These are phyloP conservation scores for Phytophthora sp. DNA, from an alignment of 352 stramenopile species.

Conservation along the genomic window DNA sequence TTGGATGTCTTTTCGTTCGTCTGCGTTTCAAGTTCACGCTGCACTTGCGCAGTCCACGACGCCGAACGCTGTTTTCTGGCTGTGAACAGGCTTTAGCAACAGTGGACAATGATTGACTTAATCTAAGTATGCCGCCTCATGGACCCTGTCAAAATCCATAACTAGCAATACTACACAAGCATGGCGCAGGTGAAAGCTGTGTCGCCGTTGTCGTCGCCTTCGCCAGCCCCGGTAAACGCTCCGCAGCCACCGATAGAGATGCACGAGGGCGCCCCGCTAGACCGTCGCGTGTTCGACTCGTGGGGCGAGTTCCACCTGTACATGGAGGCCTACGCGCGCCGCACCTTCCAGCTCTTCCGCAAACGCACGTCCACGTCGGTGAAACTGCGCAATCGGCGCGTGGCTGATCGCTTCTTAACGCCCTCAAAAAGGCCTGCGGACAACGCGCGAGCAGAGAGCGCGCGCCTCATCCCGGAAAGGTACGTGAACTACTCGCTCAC, in stretches of 20 bases:
- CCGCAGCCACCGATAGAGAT: constrained; percentile 8
- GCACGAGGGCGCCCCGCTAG: constrained; percentile 26
- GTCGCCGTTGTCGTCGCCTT: neutral
- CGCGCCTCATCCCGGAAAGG: constrained; percentile 37
- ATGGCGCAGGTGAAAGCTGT: neutral
- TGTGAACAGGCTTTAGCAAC: too few relatives aligned
- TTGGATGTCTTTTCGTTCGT: too few relatives aligned
- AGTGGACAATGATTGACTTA: neutral
- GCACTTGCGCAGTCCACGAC: too few relatives aligned
- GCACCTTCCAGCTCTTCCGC: constrained; percentile 46
- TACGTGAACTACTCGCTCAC: constrained; percentile 48
- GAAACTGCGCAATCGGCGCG: constrained; percentile 39
- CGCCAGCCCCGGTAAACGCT: neutral
- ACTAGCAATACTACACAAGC: too few relatives aligned
- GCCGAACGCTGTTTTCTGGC: too few relatives aligned
- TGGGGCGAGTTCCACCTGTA: constrained; percentile 43
- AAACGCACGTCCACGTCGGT: constrained; percentile 49
- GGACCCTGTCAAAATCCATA: neutral
- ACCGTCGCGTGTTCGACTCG: constrained; percentile 35
- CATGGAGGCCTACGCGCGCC: constrained; percentile 35
- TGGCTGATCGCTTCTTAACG: constrained; percentile 21
- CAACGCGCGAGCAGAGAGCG: neutral
- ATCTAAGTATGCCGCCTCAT: neutral
- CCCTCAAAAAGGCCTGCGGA: constrained; percentile 10
- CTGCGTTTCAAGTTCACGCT: too few relatives aligned